phyloP scores from a whole-genome alignment of 768 basidiomycete genomes.

The Lactarius hengduanensis region DNA sequence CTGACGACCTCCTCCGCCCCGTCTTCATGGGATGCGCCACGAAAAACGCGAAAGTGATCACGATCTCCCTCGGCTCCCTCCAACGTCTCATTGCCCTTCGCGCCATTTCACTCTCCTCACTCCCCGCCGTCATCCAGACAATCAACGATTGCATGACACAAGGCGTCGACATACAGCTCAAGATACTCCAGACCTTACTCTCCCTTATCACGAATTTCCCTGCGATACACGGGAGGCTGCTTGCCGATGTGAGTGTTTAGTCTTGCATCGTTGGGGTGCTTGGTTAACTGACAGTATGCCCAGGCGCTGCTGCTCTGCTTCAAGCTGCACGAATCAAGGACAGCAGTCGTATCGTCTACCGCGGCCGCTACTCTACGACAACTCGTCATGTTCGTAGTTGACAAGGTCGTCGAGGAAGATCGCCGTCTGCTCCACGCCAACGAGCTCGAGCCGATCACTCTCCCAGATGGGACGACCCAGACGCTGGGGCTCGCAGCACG shows the following conservation, averaged over 20 bases:
- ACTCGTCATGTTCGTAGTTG: slow-evolving; percentile 96
- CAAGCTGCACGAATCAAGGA: slow-evolving; percentile 91
- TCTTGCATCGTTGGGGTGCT: not conserved
- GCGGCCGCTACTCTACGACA: slow-evolving; percentile 95
- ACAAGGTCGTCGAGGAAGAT: slow-evolving; percentile 87
- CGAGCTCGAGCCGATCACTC: slow-evolving; percentile 43
- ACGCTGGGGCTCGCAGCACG: slow-evolving; percentile 68
- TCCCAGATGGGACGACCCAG: slow-evolving; percentile 69
- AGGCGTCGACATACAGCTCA: slow-evolving; percentile 95
- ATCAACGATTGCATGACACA: slow-evolving; percentile 88
- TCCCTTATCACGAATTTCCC: slow-evolving; percentile 88
- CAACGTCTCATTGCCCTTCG: slow-evolving; percentile 87
- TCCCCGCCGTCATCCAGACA: slow-evolving; percentile 76
- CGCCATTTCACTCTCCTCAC: slow-evolving; percentile 77
- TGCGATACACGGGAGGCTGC: slow-evolving; percentile 70
- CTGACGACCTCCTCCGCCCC: slow-evolving; percentile 78
- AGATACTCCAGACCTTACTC: slow-evolving; percentile 88
- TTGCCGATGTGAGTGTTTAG: slow-evolving; percentile 68
- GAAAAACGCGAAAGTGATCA: slow-evolving; percentile 90
- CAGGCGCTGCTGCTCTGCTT: slow-evolving; percentile 93
- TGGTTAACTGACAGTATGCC: not conserved
- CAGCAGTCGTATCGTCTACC: slow-evolving; percentile 94
- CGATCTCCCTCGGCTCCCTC: slow-evolving; percentile 86
- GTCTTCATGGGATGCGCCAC: slow-evolving; percentile 94
- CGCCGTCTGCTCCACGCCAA: slow-evolving; percentile 38